Evolutionary conservation across 345 rosid genomes (phyloP).

Genomic region (Hypericum perforatum): DNA sequence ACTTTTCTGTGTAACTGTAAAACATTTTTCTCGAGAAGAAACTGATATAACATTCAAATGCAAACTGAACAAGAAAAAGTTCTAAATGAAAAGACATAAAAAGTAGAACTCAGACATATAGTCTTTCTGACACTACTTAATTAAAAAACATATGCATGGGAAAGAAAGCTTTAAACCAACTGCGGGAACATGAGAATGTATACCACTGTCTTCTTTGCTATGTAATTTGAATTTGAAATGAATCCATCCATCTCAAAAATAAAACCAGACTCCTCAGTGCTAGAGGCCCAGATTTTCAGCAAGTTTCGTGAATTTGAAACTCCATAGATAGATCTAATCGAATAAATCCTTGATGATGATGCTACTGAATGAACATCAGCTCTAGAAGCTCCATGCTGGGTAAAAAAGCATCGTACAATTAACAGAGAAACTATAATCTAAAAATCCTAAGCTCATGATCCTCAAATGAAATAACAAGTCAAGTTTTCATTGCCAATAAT

Average conservation of each 20-base stretch:
- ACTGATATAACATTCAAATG: no score
- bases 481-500: not conserved
- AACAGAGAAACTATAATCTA: not conserved
- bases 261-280: slow-evolving; percentile 41
- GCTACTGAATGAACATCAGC: slow-evolving; percentile 76
- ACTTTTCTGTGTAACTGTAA: no score
- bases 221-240: slow-evolving; percentile 65
- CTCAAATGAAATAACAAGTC: not conserved
- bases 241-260: slow-evolving; percentile 71
- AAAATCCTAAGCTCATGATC: slow-evolving; percentile 3
- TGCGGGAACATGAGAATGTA: slow-evolving; percentile 6
- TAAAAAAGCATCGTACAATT: slow-evolving; percentile 10
- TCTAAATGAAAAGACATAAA: no score
- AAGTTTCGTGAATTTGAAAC: slow-evolving; percentile 58
- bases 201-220: slow-evolving; percentile 86
- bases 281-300: slow-evolving; percentile 53
- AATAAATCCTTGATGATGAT: slow-evolving; percentile 64
- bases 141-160: not conserved
- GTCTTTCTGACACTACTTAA: no score
- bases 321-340: slow-evolving; percentile 78
- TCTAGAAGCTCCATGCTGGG: slow-evolving; percentile 88
- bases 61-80: no score
- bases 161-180: no score
- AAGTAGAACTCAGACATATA: no score
- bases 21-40: no score